Evolutionary conservation across 78 protist species (phyloP).

Genomic region (Dictyostelium capitatum): DNA sequence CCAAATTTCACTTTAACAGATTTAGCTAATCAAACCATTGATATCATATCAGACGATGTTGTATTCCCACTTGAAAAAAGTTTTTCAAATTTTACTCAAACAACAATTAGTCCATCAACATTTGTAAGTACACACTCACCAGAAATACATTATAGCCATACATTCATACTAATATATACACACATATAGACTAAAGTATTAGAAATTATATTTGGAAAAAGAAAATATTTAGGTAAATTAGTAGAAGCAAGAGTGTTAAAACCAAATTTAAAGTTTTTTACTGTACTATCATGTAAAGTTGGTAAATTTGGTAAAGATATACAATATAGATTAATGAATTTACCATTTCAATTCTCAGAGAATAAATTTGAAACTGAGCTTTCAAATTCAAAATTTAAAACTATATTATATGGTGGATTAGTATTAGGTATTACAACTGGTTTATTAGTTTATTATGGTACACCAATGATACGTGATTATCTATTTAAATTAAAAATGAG

Average conservation of each 20-base stretch:
- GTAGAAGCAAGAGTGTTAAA: neutral
- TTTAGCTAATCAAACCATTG: neutral
- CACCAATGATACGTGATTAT: slow-evolving; percentile 8
- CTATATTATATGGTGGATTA: neutral
- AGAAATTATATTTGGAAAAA: neutral
- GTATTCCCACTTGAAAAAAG: neutral
- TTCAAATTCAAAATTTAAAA: neutral
- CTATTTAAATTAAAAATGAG: neutral
- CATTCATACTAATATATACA: too few relatives aligned
- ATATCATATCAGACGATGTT: neutral
- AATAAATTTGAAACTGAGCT: neutral
- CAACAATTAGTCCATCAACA: neutral
- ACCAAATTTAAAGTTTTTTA: slow-evolving; percentile 3
- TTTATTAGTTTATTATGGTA: neutral
- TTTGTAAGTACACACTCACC: neutral
- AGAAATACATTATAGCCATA: too few relatives aligned
- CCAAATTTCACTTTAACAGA: neutral
- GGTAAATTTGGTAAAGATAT: neutral
- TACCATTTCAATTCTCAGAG: slow-evolving; percentile 19
- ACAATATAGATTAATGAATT: neutral
- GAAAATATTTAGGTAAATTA: slow-evolving; percentile 9
- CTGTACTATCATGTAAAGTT: neutral
- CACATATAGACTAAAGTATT: neutral
- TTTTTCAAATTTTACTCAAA: neutral
- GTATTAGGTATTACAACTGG: neutral